Evolutionary conservation across 1,139 yeast species (phyloP).

Genomic region (Blastobotrys buckinghamii): DNA sequence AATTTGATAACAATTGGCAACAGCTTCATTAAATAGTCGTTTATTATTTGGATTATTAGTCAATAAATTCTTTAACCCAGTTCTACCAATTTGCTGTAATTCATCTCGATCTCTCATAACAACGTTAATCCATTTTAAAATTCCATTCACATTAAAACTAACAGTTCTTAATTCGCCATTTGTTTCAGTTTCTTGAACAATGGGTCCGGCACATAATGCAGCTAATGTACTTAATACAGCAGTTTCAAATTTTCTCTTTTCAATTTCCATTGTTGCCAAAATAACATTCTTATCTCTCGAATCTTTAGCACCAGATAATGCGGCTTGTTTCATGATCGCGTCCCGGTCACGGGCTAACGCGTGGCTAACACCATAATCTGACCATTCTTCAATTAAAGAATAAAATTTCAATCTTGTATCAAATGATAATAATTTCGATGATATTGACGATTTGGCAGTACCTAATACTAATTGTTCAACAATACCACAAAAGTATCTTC

Average conservation of each 20-base stretch:
- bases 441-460: conserved; percentile 37
- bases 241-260: conserved; percentile 62
- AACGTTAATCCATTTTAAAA: conserved; percentile 75
- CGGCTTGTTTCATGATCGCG: conserved; percentile 44
- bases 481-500: conserved; percentile 76
- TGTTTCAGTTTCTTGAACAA: conserved; percentile 12
- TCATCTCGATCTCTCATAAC: conserved; percentile 55
- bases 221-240: conserved; percentile 84
- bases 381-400: conserved; percentile 85
- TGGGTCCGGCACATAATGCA: conserved; percentile 51
- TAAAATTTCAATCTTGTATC: conserved; percentile 82
- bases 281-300: conserved; percentile 37
- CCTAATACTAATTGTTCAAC: conserved; percentile 63
- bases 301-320: conserved; percentile 24
- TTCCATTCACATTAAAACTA: conserved; percentile 64
- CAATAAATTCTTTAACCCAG: conserved; percentile 67
- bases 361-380: conserved; percentile 73
- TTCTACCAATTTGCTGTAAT: conserved; percentile 57
- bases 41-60: conserved; percentile 50
- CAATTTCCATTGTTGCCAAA: conserved; percentile 78
- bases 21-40: conserved; percentile 56
- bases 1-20: conserved; percentile 61
- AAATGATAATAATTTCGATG: conserved; percentile 62
- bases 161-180: conserved; percentile 26
- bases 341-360: conserved; percentile 64